Conservation (phyloP, 1,284 basidiomycete species). For the Flammula alnicola region DNA sequence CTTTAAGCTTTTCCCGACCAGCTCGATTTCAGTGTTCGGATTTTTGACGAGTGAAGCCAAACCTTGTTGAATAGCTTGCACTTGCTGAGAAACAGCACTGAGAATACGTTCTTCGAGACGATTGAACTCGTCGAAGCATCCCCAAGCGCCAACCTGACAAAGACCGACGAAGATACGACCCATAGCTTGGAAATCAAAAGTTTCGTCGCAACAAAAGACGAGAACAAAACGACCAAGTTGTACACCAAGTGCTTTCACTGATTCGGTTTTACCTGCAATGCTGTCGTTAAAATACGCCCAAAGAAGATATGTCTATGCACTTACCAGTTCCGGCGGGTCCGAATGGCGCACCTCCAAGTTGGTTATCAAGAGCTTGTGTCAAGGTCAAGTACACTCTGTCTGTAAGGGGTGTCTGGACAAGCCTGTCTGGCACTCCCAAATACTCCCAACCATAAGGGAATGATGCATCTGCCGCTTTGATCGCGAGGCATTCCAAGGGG, state of each 20-base stretch:
- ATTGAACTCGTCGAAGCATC: conserved; percentile 98
- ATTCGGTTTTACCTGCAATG: conserved; percentile 91
- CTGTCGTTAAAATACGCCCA: conserved; percentile 10
- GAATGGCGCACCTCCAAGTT: conserved; percentile 96
- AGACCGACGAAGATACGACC: conserved; percentile 98
- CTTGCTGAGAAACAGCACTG: conserved; percentile 98
- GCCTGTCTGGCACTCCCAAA: conserved; percentile 93
- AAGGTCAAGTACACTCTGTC: conserved; percentile 96
- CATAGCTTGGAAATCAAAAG: conserved; percentile 99
- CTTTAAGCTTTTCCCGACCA: conserved; percentile 94
- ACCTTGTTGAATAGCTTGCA: conserved; percentile 98
- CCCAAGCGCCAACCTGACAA: conserved; percentile 99
- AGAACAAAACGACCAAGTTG: conserved; percentile 97
- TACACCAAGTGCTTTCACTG: conserved; percentile 97
- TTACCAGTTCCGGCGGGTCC: conserved; percentile 96
- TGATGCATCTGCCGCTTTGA: conserved; percentile 88
- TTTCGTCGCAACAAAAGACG: conserved; percentile 99
- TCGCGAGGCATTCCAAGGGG: conserved; percentile 79
- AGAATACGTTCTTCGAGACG: conserved; percentile 97
- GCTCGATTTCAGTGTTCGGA: conserved; percentile 88
- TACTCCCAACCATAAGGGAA: conserved; percentile 99
- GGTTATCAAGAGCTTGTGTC: conserved; percentile 94
- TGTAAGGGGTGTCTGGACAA: conserved; percentile 99
- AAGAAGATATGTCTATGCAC: conserved; percentile 18
- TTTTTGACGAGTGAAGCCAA: conserved; percentile 81